Evolutionary conservation across 2,329 filamentous ascomycete species (phyloP).

Genomic region (Monascus ruber): DNA sequence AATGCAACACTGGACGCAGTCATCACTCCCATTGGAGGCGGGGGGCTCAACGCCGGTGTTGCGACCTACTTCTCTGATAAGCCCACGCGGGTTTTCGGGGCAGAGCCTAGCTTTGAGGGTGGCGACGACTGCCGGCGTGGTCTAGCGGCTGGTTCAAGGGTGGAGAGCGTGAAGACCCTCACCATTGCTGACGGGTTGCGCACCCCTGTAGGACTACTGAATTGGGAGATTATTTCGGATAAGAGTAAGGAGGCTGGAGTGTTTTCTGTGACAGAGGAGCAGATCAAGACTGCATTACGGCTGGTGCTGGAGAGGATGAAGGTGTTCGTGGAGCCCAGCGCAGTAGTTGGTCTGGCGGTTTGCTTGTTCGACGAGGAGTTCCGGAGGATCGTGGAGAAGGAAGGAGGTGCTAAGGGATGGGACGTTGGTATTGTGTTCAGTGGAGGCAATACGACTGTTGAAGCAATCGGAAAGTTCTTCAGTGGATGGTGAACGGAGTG

Average conservation of each 20-base stretch:
- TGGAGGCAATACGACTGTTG: conserved; percentile 55
- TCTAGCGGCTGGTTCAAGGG: conserved; percentile 50
- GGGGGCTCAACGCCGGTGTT: conserved; percentile 74
- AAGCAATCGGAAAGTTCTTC: conserved; percentile 48
- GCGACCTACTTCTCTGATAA: conserved; percentile 62
- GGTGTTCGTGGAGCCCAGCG: conserved; percentile 78
- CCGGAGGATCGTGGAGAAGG: conserved; percentile 48
- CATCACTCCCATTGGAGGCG: conserved; percentile 75
- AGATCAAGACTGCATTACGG: conserved; percentile 66
- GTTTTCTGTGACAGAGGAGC: conserved; percentile 64
- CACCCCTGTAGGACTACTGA: conserved; percentile 65
- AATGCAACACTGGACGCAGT: conserved; percentile 50
- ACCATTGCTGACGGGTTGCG: conserved; percentile 84
- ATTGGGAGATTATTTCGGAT: conserved; percentile 69
- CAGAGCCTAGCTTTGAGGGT: conserved; percentile 72
- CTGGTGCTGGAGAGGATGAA: conserved; percentile 82
- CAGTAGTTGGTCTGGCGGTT: conserved; percentile 72
- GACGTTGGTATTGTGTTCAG: conserved; percentile 51
- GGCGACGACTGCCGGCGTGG: conserved; percentile 73
- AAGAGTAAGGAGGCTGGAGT: conserved; percentile 58
- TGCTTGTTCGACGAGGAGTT: conserved; percentile 82
- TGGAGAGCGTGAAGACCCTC: conserved; percentile 58
- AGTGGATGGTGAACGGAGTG: conserved; percentile 1
- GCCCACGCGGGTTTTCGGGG: conserved; percentile 67
- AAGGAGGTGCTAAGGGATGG: conserved; percentile 65